These are phyloP conservation scores for Dictyostelium capitatum DNA, from an alignment of 78 protist species.

Conservation along the genomic window DNA sequence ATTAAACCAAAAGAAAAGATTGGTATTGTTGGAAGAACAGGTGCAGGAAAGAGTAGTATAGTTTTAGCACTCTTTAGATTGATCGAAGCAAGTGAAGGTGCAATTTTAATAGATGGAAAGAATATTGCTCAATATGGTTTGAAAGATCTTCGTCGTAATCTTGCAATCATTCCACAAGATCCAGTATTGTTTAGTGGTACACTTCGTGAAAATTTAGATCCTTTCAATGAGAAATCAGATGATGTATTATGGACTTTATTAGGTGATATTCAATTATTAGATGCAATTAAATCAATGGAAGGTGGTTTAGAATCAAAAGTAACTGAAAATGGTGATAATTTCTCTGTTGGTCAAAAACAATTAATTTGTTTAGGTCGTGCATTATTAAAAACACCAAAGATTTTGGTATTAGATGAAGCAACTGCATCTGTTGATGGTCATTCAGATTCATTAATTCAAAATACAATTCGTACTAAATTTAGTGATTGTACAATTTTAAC, in stretches of 20 bases:
- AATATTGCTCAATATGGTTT: conserved; percentile 82
- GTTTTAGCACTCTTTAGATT: conserved; percentile 85
- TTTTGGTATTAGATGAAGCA: conserved; percentile 94
- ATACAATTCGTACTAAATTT: conserved; percentile 80
- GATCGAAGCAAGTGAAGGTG: conserved; percentile 76
- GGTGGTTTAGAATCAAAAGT: conserved; percentile 50
- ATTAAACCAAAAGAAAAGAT: conserved; percentile 88
- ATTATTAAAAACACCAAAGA: conserved; percentile 69
- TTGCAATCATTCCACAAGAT: conserved; percentile 96
- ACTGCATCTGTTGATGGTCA: conserved; percentile 92
- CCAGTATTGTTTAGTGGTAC: conserved; percentile 93
- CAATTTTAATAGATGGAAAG: conserved; percentile 81
- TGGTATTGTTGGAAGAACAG: conserved; percentile 96
- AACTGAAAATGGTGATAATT: conserved; percentile 91
- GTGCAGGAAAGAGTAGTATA: conserved; percentile 88
- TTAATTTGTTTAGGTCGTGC: conserved; percentile 96
- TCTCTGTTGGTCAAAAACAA: conserved; percentile 95
- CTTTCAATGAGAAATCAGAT: conserved; percentile 83
- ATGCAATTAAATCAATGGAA: conserved; percentile 5
- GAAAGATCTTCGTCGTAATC: conserved; percentile 76
- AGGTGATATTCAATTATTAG: conserved; percentile 71
- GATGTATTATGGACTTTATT: conserved; percentile 84
- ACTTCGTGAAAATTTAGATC: conserved; percentile 95
- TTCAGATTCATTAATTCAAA: conserved; percentile 92
- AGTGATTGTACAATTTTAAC: conserved; percentile 80